Conservation (phyloP, 257 asterid species). For the Forsythia viridissima region DNA sequence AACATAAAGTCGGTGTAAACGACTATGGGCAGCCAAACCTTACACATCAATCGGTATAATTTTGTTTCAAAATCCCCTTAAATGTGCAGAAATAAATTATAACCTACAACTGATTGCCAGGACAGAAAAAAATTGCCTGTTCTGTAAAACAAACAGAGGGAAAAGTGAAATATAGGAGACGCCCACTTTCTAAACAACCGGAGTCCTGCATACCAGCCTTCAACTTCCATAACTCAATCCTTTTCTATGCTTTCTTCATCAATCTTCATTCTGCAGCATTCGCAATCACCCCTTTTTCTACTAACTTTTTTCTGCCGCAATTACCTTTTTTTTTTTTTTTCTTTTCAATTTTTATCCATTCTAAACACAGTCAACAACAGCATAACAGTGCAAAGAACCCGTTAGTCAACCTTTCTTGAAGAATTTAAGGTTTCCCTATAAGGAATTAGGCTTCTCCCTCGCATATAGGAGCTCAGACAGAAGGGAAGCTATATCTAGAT, state of each 20-base stretch:
- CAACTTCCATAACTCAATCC: background rate
- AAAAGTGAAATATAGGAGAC: background rate
- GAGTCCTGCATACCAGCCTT: conserved; percentile 13
- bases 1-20: conserved; percentile 34
- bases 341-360: background rate
- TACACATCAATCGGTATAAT: conserved; percentile 2
- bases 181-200: background rate
- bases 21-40: conserved; percentile 20
- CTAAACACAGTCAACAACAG: background rate
- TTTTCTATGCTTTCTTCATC: conserved; percentile 4
- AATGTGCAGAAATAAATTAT: conserved; percentile 22
- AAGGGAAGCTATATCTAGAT: conserved; percentile 2
- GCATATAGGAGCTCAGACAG: background rate
- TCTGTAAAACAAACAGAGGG: conserved; percentile 1
- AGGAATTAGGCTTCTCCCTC: conserved; percentile 2
- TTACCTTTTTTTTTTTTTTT: background rate
- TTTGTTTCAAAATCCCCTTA: conserved; percentile 33
- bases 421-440: background rate
- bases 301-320: background rate
- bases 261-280: background rate
- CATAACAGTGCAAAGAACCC: conserved; percentile 1
- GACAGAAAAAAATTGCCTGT: conserved; percentile 34
- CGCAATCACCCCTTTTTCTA: background rate
- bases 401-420: conserved; percentile 15
- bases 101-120: conserved; percentile 26